These are phyloP conservation scores for Geum urbanum DNA, from an alignment of 306 rosid genomes.

Conservation along the genomic window DNA sequence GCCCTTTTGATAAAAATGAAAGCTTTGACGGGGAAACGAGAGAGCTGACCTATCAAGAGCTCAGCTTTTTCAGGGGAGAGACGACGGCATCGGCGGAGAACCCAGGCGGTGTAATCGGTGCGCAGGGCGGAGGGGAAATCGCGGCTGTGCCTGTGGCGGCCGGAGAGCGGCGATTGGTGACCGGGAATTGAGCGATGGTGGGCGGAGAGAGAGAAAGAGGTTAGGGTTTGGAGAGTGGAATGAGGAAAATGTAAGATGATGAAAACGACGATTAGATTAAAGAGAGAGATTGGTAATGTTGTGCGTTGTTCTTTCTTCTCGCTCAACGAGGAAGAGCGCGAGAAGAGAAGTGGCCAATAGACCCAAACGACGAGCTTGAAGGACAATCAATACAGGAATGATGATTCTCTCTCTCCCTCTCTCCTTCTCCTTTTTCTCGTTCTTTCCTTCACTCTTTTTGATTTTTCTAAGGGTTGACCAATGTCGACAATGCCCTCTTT, in stretches of 20 bases:
- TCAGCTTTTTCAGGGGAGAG: conserved; percentile 31
- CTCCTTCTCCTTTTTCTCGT: neutral
- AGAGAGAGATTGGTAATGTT: neutral
- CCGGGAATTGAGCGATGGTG: neutral
- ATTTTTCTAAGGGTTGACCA: neutral
- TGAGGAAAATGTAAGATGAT: neutral
- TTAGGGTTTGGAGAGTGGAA: conserved; percentile 11
- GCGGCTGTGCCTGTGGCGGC: conserved; percentile 8
- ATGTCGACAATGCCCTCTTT: neutral
- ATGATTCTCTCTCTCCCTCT: neutral
- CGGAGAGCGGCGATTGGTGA: neutral
- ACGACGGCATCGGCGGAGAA: conserved; percentile 8
- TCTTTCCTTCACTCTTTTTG: neutral
- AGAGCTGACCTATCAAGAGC: conserved; percentile 36
- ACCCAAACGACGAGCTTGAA: neutral
- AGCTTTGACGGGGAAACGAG: neutral
- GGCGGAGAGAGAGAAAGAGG: neutral
- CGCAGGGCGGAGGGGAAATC: too few relatives aligned
- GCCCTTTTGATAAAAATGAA: neutral
- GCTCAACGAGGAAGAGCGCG: conserved; percentile 26
- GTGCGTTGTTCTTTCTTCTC: conserved; percentile 10
- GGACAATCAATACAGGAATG: neutral
- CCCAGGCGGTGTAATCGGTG: too few relatives aligned
- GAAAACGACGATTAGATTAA: neutral
- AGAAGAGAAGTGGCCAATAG: conserved; percentile 16